These are phyloP conservation scores for Sphagnum contortum DNA, from an alignment of 225 moss, liverwort and hornwort species.

Conservation along the genomic window DNA sequence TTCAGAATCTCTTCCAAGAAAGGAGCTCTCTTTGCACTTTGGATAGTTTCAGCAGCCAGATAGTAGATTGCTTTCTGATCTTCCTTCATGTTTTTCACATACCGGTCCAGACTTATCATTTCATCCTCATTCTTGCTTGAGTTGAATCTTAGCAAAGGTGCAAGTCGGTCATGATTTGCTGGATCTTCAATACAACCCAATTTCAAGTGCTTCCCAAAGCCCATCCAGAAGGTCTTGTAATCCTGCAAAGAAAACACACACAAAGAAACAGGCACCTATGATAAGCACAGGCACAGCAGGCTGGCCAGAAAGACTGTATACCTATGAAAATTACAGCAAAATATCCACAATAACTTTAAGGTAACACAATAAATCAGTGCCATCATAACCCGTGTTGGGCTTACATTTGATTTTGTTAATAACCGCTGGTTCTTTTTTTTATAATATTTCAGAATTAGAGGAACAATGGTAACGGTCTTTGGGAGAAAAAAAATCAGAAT, in stretches of 20 bases:
- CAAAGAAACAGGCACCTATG: not conserved
- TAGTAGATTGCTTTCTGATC: conserved; percentile 80
- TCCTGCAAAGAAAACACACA: conserved; percentile 26
- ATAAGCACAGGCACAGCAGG: no score
- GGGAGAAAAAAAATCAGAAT: no score
- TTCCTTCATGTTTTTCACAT: conserved; percentile 74
- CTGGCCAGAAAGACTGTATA: no score
- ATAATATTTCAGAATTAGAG: no score
- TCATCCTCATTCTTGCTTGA: conserved; percentile 63
- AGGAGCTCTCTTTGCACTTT: conserved; percentile 89
- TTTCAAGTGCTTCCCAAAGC: conserved; percentile 80
- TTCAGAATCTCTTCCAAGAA: conserved; percentile 83
- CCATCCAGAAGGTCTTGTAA: conserved; percentile 84
- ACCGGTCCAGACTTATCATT: conserved; percentile 62
- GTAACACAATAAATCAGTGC: no score
- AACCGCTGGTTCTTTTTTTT: no score
- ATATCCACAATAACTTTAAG: no score
- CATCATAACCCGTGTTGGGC: no score
- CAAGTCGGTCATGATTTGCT: conserved; percentile 70
- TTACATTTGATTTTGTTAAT: no score
- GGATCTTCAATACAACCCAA: conserved; percentile 82
- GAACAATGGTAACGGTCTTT: no score
- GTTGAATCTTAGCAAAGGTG: conserved; percentile 74
- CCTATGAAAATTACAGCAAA: no score
- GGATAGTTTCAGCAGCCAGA: conserved; percentile 71